A percentile compares a stretch with the other conserved stretches of the same genome.
These are phyloP conservation scores for Clarkia xantiana DNA, from an alignment of 345 rosid species.

Conservation along the genomic window DNA sequence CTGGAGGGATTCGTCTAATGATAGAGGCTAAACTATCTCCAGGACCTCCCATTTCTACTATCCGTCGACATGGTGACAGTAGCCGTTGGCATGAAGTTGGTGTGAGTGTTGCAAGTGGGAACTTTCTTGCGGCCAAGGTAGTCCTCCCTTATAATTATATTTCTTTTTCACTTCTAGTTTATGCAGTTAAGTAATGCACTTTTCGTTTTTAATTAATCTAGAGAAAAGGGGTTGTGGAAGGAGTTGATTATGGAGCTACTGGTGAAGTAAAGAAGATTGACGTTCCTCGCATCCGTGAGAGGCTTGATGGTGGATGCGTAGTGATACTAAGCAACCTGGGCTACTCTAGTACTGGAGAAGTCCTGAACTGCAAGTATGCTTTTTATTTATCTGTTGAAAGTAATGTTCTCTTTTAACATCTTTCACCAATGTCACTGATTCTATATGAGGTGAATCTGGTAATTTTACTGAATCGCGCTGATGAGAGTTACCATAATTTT, in stretches of 20 bases:
- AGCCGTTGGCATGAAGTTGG: slow-evolving; percentile 85
- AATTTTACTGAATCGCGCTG: no score
- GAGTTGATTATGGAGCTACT: slow-evolving; percentile 91
- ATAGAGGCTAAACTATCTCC: slow-evolving; percentile 95
- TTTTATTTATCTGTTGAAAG: neutral
- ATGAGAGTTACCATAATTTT: no score
- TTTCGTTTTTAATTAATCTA: slow-evolving; percentile 16
- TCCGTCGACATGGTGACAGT: slow-evolving; percentile 83
- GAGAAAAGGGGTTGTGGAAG: slow-evolving; percentile 91
- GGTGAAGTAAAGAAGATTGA: slow-evolving; percentile 95
- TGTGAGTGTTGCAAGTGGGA: slow-evolving; percentile 91
- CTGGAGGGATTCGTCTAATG: slow-evolving; percentile 76
- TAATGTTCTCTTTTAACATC: no score
- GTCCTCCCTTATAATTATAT: neutral
- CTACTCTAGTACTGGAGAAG: slow-evolving; percentile 91
- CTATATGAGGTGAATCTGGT: neutral
- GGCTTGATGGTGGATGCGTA: slow-evolving; percentile 81
- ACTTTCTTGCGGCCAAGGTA: slow-evolving; percentile 97
- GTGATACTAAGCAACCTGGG: slow-evolving; percentile 84
- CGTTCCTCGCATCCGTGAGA: slow-evolving; percentile 61
- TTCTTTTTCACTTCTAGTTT: neutral
- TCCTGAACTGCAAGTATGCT: slow-evolving; percentile 92
- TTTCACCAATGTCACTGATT: no score
- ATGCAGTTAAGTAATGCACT: slow-evolving; percentile 4
- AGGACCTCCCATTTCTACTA: slow-evolving; percentile 70